phyloP scores from a whole-genome alignment of 208 protist species.

The Tritrichomonas foetus region DNA sequence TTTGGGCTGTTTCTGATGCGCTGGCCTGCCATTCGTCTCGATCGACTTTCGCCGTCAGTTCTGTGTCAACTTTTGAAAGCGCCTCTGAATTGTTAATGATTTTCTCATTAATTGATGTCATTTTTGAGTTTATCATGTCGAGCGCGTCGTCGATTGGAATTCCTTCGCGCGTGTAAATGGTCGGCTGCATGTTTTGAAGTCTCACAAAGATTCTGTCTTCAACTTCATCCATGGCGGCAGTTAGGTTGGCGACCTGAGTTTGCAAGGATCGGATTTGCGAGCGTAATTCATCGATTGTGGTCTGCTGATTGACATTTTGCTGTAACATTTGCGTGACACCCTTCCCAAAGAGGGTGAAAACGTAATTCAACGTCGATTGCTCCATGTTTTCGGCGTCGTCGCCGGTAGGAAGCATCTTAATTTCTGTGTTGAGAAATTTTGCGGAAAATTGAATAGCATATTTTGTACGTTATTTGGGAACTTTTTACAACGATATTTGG shows the following conservation, averaged over 20 bases:
- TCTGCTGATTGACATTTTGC: neutral
- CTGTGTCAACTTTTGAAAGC: neutral
- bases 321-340: slow-evolving; percentile 8
- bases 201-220: slow-evolving; percentile 2
- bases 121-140: neutral
- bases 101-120: neutral
- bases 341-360: slow-evolving; percentile 14
- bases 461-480: too few species aligned
- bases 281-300: neutral
- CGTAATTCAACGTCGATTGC: neutral
- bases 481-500: too few species aligned
- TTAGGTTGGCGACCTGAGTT: neutral
- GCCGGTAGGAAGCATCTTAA: neutral
- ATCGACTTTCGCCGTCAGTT: neutral
- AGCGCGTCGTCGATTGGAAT: slow-evolving; percentile 16
- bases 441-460: too few species aligned
- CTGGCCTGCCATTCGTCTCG: neutral
- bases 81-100: neutral
- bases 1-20: neutral
- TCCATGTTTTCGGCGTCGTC: slow-evolving; percentile 38
- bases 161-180: neutral
- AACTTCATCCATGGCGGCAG: neutral
- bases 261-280: neutral
- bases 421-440: too few species aligned
- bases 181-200: slow-evolving; percentile 19